Evolutionary conservation across 1,284 basidiomycete species (phyloP), one percentile per base, ranked within the genome.

Genomic region (Athelia sp.): DNA sequence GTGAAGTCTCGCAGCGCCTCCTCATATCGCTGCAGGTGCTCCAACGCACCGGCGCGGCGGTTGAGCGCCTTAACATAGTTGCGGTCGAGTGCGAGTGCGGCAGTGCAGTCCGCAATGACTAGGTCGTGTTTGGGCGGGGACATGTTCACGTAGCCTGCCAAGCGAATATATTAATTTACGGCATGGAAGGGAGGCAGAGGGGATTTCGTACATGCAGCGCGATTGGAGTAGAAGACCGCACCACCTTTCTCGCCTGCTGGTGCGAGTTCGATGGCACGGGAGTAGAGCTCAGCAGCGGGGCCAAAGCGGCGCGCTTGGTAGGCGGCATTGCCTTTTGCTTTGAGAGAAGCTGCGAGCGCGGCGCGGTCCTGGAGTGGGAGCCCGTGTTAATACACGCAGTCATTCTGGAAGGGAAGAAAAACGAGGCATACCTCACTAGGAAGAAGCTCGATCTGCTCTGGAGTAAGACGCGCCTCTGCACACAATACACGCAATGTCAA

Each of bases 51-150:
- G 4, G 89, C 97, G 47, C 97, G 83, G 56, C 97, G 79, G 74
- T 98, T 97, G 53, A 99, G 76, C 2, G 97, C 96, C 70, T 99
- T 99, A 67, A 98, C 81, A 67, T 99, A 99, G 54, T 75, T 82
- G 19, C 75, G 71, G 69, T 99, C 94, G 48, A 97, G 79, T 52
- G 80, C 81, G 46, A 99, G 80, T 0, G 97, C 96, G 47, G 82
- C 79, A 61, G 95, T 84, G 66, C 96, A 98, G 71, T 99, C 96
- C 47, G 76, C 75, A n/a, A 99, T 80, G 55, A 94, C 94, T 35
- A 81, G 79, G 26, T 94, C 88, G 63, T 88, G 79, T 61, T 93
- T 78, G 47, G 91, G 89, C 3, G 90, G 90, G 22, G 79, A 75
- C 75, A 95, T 83, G 75, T 98, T 95, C 68, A 95, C 84, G 70